Evolutionary conservation across 1,284 basidiomycete species (phyloP), one percentile per base, ranked within the genome.

Genomic region (Coniferiporia sulphurascens): DNA sequence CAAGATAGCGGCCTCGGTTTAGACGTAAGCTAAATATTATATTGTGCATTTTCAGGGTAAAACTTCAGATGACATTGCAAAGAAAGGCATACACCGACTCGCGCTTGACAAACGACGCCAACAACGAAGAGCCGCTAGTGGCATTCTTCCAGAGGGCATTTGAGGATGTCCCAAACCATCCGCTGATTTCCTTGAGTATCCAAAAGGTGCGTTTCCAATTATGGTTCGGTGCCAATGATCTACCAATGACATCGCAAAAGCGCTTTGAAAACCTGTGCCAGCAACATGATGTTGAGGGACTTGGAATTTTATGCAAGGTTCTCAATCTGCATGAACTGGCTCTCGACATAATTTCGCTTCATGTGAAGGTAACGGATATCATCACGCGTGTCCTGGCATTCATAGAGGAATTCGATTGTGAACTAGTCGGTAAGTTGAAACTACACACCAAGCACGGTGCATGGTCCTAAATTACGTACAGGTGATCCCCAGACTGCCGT

Each of bases 401-500:
- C 61, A 71, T 91, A 41, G 81, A 87, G 55, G 79, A 84, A 48
- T 90, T 87, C 65, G 87, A 90, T 65, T 89, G 85, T 62, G 88
- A 90, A 67, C 85, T 83, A 19, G 85, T 91, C 49, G 89, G 89
- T 87, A 69, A 32, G 86, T 74, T 51, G 12, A 35, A 38, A 22
- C 55, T 56, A 46, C 50, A 48, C 27, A 17, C 34, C 35, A 10
- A 49, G 58, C 55, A 6, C 13, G 19, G 54, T 21, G 35, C 32
- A 49, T 58, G 36, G 48, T 64, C 53, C 57, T 55, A 34, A 27
- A 57, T n/a, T 10, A 53, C 8, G 60, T 4, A 36, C 56, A 91
- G 89, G 89, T 46, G 89, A 92, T 70, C 89, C 89, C 19, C 89
- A 91, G 69, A 86, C 84, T 19, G 89, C 89, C 3, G 80, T 91